These are phyloP conservation scores for Phytophthora lateralis DNA, from an alignment of 352 stramenopile species.

Conservation along the genomic window DNA sequence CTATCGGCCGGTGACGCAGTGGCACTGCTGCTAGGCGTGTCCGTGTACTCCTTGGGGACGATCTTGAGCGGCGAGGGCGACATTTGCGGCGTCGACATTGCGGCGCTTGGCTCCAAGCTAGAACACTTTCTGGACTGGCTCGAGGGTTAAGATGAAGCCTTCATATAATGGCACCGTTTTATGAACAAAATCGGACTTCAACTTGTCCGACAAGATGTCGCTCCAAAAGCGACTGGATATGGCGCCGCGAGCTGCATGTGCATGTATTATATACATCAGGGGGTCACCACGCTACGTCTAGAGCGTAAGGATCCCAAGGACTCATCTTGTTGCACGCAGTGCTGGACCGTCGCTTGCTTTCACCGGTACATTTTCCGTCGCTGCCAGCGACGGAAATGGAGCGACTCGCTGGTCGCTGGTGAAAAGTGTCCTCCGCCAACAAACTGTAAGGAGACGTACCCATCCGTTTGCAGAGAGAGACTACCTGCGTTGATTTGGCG, in stretches of 20 bases:
- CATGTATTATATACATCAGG: too few relatives aligned
- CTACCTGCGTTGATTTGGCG: too few relatives aligned
- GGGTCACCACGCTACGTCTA: too few relatives aligned
- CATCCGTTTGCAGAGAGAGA: too few relatives aligned
- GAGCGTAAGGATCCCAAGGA: too few relatives aligned
- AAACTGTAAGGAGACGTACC: too few relatives aligned
- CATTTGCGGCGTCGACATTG: conserved; percentile 16
- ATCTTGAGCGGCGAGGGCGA: conserved; percentile 24
- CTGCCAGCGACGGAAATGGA: too few relatives aligned
- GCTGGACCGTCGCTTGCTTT: background rate
- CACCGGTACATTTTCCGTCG: conserved; percentile 11
- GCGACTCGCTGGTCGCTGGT: too few relatives aligned
- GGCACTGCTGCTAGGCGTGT: conserved; percentile 14
- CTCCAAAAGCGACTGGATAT: background rate
- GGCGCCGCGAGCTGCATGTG: too few relatives aligned
- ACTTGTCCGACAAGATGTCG: conserved; percentile 21
- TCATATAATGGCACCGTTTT: conserved; percentile 4
- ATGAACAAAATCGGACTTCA: conserved; percentile 19
- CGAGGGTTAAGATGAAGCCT: conserved; percentile 3
- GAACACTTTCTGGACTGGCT: conserved; percentile 17
- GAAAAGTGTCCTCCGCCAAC: too few relatives aligned
- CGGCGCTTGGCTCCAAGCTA: too few relatives aligned
- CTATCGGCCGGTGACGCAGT: conserved; percentile 15
- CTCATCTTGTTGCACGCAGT: too few relatives aligned
- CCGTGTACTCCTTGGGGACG: conserved; percentile 9